Conservation (phyloP, 306 rosid genomes). For the Delonix regia region DNA sequence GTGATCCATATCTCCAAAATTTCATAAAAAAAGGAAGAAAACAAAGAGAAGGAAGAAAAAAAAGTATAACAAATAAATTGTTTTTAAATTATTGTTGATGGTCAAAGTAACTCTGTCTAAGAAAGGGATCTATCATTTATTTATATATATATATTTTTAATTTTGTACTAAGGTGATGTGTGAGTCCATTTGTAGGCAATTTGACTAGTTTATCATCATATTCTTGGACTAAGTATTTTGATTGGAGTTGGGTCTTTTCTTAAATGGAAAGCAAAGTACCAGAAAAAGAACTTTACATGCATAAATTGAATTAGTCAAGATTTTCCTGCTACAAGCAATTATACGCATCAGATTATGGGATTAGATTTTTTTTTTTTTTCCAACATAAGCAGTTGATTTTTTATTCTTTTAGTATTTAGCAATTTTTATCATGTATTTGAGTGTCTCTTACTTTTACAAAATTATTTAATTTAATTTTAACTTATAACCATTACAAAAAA, state of each 20-base stretch:
- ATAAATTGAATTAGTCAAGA: background rate
- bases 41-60: background rate
- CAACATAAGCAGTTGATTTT: background rate
- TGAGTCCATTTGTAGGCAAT: conserved; percentile 1
- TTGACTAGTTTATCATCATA: background rate
- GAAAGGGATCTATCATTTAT: background rate
- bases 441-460: no score
- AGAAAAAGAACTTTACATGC: background rate
- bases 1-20: background rate
- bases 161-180: background rate
- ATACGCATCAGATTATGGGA: background rate
- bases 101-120: background rate
- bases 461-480: no score
- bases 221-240: conserved; percentile 13
- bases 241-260: background rate
- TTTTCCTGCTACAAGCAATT: background rate
- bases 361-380: background rate
- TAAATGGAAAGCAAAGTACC: background rate
- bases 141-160: no score
- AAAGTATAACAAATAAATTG: no score
- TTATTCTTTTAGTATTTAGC: no score
- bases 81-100: no score
- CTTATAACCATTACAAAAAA: no score
- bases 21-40: background rate
- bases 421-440: no score